Conservation (phyloP, 306 rosid genomes). For the Quercus suber region DNA sequence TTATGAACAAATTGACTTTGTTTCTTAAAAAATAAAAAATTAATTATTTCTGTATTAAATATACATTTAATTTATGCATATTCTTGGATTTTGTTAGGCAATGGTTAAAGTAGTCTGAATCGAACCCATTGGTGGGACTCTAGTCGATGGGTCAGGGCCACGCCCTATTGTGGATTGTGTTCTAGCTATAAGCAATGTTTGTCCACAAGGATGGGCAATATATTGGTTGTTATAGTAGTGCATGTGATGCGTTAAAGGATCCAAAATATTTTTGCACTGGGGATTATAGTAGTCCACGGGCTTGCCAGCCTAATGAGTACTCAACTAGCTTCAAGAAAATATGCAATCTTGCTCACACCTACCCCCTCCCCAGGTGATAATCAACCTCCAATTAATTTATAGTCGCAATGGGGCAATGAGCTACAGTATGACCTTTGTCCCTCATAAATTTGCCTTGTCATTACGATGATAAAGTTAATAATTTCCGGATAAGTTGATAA, state of each 20-base stretch:
- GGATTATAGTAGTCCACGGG: no score
- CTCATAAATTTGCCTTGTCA: neutral
- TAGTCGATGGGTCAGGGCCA: conserved; percentile 20
- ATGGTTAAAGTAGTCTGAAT: neutral
- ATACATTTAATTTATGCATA: no score
- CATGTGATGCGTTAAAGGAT: conserved; percentile 30
- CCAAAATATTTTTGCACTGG: conserved; percentile 31
- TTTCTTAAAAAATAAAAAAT: no score
- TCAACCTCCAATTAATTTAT: conserved; percentile 23
- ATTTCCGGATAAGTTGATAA: no score
- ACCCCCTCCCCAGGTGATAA: conserved; percentile 9
- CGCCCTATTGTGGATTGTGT: conserved; percentile 35
- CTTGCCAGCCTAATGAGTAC: conserved; percentile 12
- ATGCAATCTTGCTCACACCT: conserved; percentile 30
- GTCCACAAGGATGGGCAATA: conserved; percentile 13
- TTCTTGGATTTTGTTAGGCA: no score
- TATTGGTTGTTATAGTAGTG: conserved; percentile 26
- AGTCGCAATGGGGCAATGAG: conserved; percentile 28
- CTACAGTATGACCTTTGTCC: conserved; percentile 31
- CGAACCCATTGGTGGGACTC: conserved; percentile 27
- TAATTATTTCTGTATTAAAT: no score
- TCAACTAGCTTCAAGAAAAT: conserved; percentile 3
- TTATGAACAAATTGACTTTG: no score
- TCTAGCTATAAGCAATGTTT: conserved; percentile 8
- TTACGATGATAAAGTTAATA: no score